These are phyloP conservation scores for Xenoacremonium recifei DNA, from an alignment of 2,329 filamentous ascomycete species.

Conservation along the genomic window DNA sequence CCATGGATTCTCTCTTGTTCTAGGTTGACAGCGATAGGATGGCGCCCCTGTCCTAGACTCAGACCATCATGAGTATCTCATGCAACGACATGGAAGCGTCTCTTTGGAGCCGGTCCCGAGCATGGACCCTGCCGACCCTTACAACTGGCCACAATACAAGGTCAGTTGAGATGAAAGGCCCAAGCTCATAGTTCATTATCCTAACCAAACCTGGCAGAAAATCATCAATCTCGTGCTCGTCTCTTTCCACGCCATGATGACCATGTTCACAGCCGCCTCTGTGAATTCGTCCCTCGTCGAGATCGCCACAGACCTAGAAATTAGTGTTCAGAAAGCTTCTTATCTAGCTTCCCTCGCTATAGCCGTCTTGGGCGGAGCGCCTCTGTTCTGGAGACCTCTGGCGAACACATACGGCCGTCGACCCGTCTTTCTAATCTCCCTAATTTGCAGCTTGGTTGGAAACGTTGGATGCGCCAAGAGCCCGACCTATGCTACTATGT, in stretches of 20 bases:
- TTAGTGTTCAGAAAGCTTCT: constrained; percentile 45
- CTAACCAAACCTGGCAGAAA: too few relatives aligned
- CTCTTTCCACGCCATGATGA: constrained; percentile 58
- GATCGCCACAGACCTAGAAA: constrained; percentile 49
- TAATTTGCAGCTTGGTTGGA: constrained; percentile 43
- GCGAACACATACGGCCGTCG: constrained; percentile 53
- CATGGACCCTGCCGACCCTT: constrained; percentile 11
- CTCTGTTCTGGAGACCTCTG: constrained; percentile 56
- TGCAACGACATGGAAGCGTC: constrained; percentile 9
- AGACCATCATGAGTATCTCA: constrained; percentile 10
- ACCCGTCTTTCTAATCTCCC: constrained; percentile 50
- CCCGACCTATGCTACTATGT: constrained; percentile 46
- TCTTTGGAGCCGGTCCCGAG: constrained; percentile 11
- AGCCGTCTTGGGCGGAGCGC: constrained; percentile 15
- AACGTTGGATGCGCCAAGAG: constrained; percentile 53
- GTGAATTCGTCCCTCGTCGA: constrained; percentile 54
- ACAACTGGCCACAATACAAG: constrained; percentile 14
- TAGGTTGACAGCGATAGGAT: too few relatives aligned
- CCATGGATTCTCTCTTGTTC: too few relatives aligned
- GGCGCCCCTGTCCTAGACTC: too few relatives aligned
- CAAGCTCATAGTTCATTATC: too few relatives aligned
- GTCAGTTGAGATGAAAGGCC: too few relatives aligned
- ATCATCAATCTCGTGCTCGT: constrained; percentile 50
- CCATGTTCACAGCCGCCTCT: constrained; percentile 51
- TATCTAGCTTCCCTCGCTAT: constrained; percentile 44